phyloP scores from a whole-genome alignment of 1,139 yeast genomes.

The Diutina pseudorugosa region DNA sequence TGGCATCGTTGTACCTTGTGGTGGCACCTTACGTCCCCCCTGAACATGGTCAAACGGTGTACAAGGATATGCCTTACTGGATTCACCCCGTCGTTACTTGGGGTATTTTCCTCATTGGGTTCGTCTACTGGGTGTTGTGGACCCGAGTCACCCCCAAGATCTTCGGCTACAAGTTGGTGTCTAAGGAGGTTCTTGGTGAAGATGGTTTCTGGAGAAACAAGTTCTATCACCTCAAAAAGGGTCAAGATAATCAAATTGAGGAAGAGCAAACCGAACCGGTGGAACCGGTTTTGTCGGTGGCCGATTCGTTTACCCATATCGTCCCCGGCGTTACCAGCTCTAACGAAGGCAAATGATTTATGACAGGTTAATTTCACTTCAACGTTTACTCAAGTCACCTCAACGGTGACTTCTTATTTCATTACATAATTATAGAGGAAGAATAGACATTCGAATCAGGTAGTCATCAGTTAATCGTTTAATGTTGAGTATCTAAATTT shows the following conservation, averaged over 20 bases:
- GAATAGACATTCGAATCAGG: background rate
- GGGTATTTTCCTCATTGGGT: conserved; percentile 67
- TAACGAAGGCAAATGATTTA: background rate
- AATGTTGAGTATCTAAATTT: too few relatives aligned
- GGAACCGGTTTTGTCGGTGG: background rate
- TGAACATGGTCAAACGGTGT: conserved; percentile 49
- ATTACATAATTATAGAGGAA: background rate
- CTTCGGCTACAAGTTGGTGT: conserved; percentile 47
- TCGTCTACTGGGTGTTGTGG: conserved; percentile 62
- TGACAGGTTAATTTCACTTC: conserved; percentile 1
- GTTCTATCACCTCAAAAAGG: conserved; percentile 18
- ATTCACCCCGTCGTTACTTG: conserved; percentile 75
- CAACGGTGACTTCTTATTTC: background rate
- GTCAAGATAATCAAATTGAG: background rate
- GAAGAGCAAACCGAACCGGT: conserved; percentile 1
- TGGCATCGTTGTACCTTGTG: conserved; percentile 59
- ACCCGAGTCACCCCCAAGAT: conserved; percentile 43
- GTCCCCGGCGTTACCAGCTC: background rate
- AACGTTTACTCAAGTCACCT: background rate
- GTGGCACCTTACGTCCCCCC: conserved; percentile 82
- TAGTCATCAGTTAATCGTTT: background rate
- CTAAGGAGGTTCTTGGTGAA: conserved; percentile 50
- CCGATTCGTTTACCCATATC: background rate
- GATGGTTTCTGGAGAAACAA: conserved; percentile 69
- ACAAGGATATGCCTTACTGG: conserved; percentile 60